Percentiles rank a stretch among this genome's conserved stretches.
Evolutionary conservation across 768 basidiomycete genomes (phyloP).

Genomic region (Tubosaeta sp.): DNA sequence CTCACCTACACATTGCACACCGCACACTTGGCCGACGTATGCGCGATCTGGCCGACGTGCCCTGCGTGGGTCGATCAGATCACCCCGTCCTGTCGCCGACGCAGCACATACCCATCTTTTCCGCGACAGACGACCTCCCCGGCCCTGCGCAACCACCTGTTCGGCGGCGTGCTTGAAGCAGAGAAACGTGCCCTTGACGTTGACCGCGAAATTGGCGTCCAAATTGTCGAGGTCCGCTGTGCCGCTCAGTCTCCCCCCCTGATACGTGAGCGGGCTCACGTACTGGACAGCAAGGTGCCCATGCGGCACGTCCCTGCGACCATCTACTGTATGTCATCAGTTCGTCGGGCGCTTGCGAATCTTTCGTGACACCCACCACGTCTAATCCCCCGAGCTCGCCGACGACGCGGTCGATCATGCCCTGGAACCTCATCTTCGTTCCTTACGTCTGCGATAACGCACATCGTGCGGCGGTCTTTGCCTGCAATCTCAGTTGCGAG

Average conservation of each 20-base stretch:
- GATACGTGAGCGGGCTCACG: neutral
- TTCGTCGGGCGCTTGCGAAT: no score
- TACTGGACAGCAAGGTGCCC: slow-evolving; percentile 3
- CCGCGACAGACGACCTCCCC: neutral
- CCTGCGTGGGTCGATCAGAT: neutral
- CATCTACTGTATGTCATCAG: slow-evolving; percentile 1
- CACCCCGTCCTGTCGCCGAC: neutral
- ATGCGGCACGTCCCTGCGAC: slow-evolving; percentile 3
- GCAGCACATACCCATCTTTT: neutral
- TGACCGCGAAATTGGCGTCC: slow-evolving; percentile 27
- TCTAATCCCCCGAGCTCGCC: slow-evolving; percentile 9
- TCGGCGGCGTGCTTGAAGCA: slow-evolving; percentile 21
- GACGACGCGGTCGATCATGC: slow-evolving; percentile 9
- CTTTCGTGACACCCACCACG: slow-evolving; percentile 4
- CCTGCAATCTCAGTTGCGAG: neutral
- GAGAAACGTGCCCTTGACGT: slow-evolving; percentile 19
- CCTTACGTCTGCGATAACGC: slow-evolving; percentile 1
- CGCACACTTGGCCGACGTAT: slow-evolving; percentile 14
- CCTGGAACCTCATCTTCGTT: slow-evolving; percentile 7
- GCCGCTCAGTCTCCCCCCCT: neutral
- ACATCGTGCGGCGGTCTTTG: neutral
- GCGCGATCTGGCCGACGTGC: slow-evolving; percentile 6
- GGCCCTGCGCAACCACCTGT: slow-evolving; percentile 22
- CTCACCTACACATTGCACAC: slow-evolving; percentile 15
- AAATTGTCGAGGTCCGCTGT: slow-evolving; percentile 12